phyloP scores from a whole-genome alignment of 2,329 filamentous ascomycete species.

The Neonectria punicea region DNA sequence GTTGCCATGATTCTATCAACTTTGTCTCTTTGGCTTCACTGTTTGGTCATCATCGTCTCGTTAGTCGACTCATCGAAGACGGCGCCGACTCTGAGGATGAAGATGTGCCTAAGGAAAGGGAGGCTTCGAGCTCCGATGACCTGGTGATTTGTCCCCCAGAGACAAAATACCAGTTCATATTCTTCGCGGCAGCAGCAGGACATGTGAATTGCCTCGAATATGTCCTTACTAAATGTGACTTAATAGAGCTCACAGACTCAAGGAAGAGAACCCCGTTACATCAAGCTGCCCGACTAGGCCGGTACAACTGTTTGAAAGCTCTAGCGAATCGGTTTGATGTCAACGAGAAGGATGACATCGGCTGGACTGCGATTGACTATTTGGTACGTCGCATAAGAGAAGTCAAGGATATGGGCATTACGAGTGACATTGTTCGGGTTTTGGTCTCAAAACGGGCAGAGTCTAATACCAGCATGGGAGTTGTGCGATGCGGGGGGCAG shows the following conservation, averaged over 20 bases:
- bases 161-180: neutral
- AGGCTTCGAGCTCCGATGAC: neutral
- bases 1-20: neutral
- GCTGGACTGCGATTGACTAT: conserved; percentile 4
- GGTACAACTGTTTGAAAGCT: neutral
- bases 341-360: neutral
- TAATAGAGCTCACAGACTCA: neutral
- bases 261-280: neutral
- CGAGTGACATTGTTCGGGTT: neutral
- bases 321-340: neutral
- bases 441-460: neutral
- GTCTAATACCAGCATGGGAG: neutral
- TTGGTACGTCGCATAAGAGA: neutral
- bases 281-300: neutral
- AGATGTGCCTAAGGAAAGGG: neutral
- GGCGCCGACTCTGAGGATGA: neutral
- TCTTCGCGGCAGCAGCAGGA: neutral
- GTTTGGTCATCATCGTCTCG: neutral
- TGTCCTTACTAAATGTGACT: neutral
- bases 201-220: neutral
- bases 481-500: neutral
- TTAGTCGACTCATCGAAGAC: neutral
- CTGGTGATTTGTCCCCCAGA: neutral
- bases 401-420: neutral
- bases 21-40: neutral